Base-by-base conservation (phyloP, 108 stramenopile genomes). In the Conticribra weissflogii region DNA sequence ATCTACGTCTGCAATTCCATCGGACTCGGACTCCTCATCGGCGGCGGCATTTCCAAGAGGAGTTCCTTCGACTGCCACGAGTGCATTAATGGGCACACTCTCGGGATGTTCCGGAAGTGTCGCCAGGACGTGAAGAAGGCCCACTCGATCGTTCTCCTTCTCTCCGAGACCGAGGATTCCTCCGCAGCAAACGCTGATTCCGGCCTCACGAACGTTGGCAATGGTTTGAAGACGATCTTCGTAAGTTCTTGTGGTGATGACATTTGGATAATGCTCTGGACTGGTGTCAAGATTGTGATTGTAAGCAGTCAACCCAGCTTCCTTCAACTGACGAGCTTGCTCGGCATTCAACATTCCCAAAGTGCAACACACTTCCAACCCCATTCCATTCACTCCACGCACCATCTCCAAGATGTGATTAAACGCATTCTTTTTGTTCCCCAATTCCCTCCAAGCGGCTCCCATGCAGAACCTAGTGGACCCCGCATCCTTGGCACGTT, bases 391-490 rank as follows among this genome's bases (percentile, higher is more conserved):
- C 68, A 97, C 95, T 21, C 94, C 93, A 9, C 76, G 51, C 21
- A 98, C 97, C 96, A 98, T 97, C 22, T 97, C 96, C 19, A 98
- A 72, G 71, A 98, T 96, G 70, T 97, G 95, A 29, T 86, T 81
- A 72, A 98, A 98, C 21, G 98, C 98, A 79, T 97, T 96, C 81
- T 97, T 96, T 84, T 98, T 98, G 76, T 93, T 93, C 8, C 98
- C 98, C 57, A 98, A 80, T 74, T 97, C 96, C 41, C 98, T 88
- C 98, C 98, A 98, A 1, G 98, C 98, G 21, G 96, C 95, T 9
- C 98, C 98, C 98, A 98, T 98, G 76, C 98, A 98, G 73, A 98
- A 98, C 30, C 97, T 88, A n/a, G 97, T 96, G 46, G 90, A 92
- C 21, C 98, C 98, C 3, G 98, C 98, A 14, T 93, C 96, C 83